Percentiles rank a stretch among this genome's conserved stretches.
Conservation (phyloP, 1,284 basidiomycete genomes). For the Cryptococcus neoformans region DNA sequence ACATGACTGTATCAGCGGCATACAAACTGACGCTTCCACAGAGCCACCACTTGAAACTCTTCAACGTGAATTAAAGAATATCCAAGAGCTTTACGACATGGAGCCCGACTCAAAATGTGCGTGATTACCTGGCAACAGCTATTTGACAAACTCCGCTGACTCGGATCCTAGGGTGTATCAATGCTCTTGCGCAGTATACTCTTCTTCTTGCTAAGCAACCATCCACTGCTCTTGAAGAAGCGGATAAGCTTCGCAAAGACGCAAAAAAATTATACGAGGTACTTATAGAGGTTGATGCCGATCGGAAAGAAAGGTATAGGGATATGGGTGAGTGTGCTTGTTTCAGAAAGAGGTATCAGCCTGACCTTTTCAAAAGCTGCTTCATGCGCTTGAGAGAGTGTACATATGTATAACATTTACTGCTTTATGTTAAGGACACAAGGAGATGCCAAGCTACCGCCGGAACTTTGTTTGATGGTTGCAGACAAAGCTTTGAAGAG, state of each 20-base stretch:
- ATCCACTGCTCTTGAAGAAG: constrained; percentile 10
- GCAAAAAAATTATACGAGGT: constrained; percentile 30
- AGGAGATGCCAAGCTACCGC: too few relatives aligned
- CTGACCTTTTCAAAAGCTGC: too few relatives aligned
- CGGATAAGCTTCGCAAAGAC: constrained; percentile 17
- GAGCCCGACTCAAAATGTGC: constrained; percentile 93
- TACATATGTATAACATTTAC: too few relatives aligned
- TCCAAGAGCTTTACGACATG: constrained; percentile 81
- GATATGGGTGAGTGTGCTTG: constrained; percentile 31
- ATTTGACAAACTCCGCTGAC: neutral
- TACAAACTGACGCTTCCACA: constrained; percentile 28
- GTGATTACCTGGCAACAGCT: constrained; percentile 27
- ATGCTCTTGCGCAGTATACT: constrained; percentile 79
- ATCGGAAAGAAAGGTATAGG: constrained; percentile 44
- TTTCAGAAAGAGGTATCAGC: too few relatives aligned
- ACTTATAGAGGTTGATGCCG: constrained; percentile 41
- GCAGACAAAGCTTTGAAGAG: too few relatives aligned
- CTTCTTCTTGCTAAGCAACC: constrained; percentile 23
- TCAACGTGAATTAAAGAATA: constrained; percentile 71
- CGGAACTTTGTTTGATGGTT: too few relatives aligned
- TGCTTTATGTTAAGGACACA: too few relatives aligned
- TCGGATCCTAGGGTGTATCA: constrained; percentile 73
- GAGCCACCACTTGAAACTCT: constrained; percentile 61
- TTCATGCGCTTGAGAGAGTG: too few relatives aligned
- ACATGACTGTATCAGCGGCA: neutral